Percentiles rank a stretch among this genome's conserved stretches.
phyloP scores from a whole-genome alignment of 371 early-diverging fungal genomes.

The Mucor racemosus region DNA sequence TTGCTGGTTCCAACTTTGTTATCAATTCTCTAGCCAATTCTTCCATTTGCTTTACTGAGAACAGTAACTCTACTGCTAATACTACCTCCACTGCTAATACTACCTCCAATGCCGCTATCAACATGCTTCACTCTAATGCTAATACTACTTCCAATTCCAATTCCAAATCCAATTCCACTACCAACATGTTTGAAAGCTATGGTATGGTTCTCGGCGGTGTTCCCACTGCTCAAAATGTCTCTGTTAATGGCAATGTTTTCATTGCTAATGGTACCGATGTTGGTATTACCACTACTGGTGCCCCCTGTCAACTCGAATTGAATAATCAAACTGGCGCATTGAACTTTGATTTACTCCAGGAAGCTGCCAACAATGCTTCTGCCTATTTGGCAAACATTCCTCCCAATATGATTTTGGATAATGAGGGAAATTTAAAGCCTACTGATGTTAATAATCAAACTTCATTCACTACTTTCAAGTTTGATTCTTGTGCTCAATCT shows the following conservation, averaged over 20 bases:
- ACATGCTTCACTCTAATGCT: background rate
- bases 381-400: background rate
- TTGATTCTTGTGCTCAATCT: slow-evolving; percentile 4
- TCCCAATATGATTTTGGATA: slow-evolving; percentile 1
- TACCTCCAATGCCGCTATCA: background rate
- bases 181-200: background rate
- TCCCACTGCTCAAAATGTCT: background rate
- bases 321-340: background rate
- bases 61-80: background rate
- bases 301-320: background rate
- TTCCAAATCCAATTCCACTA: no score
- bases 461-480: background rate
- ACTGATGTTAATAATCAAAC: background rate
- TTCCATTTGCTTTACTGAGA: background rate
- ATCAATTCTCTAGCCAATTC: background rate
- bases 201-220: slow-evolving; percentile 7
- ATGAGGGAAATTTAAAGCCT: background rate
- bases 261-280: slow-evolving; percentile 5
- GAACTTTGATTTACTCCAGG: background rate
- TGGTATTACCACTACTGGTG: background rate
- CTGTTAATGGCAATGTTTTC: background rate
- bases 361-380: background rate
- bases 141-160: no score
- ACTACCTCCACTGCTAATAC: background rate
- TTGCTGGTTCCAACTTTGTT: background rate